Conservation (phyloP, 495 filamentous ascomycete genomes). For the Penicillium cosmopolitanum region DNA sequence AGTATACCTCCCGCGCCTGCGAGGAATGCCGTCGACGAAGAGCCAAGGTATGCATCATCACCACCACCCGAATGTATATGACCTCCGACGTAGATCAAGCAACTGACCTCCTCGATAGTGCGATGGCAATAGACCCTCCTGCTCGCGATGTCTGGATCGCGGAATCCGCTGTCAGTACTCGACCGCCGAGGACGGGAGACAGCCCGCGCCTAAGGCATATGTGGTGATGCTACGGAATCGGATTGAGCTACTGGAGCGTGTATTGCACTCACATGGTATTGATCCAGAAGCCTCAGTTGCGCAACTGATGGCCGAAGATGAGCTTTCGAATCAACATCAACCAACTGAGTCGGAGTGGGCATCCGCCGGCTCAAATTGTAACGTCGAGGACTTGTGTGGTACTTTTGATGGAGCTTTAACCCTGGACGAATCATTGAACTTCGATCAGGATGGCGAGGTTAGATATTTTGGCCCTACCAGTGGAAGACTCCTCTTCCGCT, state of each 20-base stretch:
- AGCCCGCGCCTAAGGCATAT: constrained; percentile 36
- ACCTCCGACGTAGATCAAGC: too few species aligned
- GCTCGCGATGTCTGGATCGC: constrained; percentile 32
- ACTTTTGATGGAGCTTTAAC: constrained; percentile 34
- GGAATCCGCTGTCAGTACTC: constrained; percentile 31
- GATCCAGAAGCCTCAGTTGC: constrained; percentile 29
- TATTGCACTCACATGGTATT: constrained; percentile 26
- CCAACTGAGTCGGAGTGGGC: background rate
- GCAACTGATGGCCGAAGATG: constrained; percentile 21
- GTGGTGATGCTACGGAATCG: constrained; percentile 32
- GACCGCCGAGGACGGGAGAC: constrained; percentile 30
- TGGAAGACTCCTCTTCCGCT: constrained; percentile 29
- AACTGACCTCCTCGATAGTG: constrained; percentile 16
- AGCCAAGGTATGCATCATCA: constrained; percentile 27
- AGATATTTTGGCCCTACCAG: constrained; percentile 37
- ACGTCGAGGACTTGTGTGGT: constrained; percentile 27
- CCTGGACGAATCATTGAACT: constrained; percentile 35
- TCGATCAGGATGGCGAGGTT: constrained; percentile 36
- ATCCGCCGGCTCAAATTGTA: constrained; percentile 8
- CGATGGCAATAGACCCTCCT: constrained; percentile 31
- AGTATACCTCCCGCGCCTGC: constrained; percentile 35
- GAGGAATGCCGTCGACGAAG: constrained; percentile 36
- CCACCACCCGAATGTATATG: constrained; percentile 1
- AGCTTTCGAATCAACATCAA: constrained; percentile 8
- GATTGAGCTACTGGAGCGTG: constrained; percentile 31